These are phyloP conservation scores for Collybia nuda DNA, from an alignment of 768 basidiomycete genomes.

Conservation along the genomic window DNA sequence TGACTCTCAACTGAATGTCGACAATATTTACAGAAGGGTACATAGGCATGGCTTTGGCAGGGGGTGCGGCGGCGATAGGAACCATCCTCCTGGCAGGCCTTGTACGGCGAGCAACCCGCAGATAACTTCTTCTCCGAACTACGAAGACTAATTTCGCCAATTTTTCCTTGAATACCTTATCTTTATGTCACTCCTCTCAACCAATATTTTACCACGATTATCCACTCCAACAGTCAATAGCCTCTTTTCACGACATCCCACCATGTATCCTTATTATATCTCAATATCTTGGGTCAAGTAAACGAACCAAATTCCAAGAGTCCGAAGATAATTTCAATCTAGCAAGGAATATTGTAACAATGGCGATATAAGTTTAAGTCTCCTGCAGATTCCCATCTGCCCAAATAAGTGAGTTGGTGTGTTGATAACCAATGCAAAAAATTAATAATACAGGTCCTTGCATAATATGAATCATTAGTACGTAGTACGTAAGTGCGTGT, in stretches of 20 bases:
- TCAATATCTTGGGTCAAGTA: too few relatives aligned
- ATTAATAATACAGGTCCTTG: background rate
- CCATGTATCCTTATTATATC: too few relatives aligned
- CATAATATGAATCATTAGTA: background rate
- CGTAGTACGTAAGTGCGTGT: background rate
- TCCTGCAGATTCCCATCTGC: too few relatives aligned
- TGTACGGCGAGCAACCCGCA: conserved; percentile 78
- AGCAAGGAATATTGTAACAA: too few relatives aligned
- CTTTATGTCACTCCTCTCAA: background rate
- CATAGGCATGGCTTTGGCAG: conserved; percentile 95
- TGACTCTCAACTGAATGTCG: conserved; percentile 4
- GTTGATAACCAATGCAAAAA: background rate
- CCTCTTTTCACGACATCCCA: too few relatives aligned
- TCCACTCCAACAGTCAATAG: too few relatives aligned
- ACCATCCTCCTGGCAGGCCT: conserved; percentile 72
- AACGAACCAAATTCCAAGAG: too few relatives aligned
- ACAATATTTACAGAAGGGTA: conserved; percentile 74
- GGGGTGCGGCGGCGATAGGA: conserved; percentile 85
- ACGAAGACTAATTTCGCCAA: too few relatives aligned
- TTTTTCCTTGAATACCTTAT: conserved; percentile 1
- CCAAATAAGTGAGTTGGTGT: too few relatives aligned
- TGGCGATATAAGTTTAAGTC: too few relatives aligned
- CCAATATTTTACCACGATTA: too few relatives aligned
- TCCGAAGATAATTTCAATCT: too few relatives aligned
- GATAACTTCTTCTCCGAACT: conserved; percentile 29